Base-by-base conservation (phyloP, 2,329 filamentous ascomycete genomes). In the Plectosphaerella cucumerina region DNA sequence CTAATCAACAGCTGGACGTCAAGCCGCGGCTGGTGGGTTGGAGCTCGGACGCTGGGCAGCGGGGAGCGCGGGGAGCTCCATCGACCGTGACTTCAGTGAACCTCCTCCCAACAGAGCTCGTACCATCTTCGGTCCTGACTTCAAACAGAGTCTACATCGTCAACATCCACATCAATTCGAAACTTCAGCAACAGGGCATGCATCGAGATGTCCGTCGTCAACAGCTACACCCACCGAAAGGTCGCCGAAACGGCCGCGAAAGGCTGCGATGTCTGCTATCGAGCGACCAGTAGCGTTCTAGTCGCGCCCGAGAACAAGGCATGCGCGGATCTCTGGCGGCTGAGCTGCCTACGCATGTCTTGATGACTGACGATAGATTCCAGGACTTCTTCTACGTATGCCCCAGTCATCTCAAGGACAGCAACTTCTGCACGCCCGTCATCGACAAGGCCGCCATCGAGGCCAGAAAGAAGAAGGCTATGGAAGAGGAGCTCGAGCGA, bases 331-430 rank as follows among this genome's bases (percentile, higher is more conserved):
- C n/a, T n/a, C n/a, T n/a, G n/a, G n/a, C n/a, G n/a, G n/a, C n/a
- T 94, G 62, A 56, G 60, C 48, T 34, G 18, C 12, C n/a, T 8
- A 42, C n/a, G 39, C 5, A 12, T 41, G 15, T 17, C 37, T 5
- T 17, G 39, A 21, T 15, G 12, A 4, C 37, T 48, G 23, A 48
- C 34, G 18, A 10, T 48, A 69, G 6, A 31, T 11, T 31, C 9
- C 55, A 77, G 77, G 91, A 96, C 65, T 95, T 91, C 70, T 97
- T 99, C 73, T 97, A 95, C 65, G 82, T 95, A 43, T 99, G 94
- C 61, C 78, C 85, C 6, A 76, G 80, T 31, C 94, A 99, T 68
- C 74, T 97, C 9, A 89, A 87, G 62, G 94, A 97, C 63, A 77
- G 76, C 31, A 83, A 87, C 39, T 97, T 97, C 67, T 93, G 89